Percentiles rank a stretch among this genome's conserved stretches.
These are phyloP conservation scores for Vavraia culicis DNA, from an alignment of 371 early-diverging fungal species.

Conservation along the genomic window DNA sequence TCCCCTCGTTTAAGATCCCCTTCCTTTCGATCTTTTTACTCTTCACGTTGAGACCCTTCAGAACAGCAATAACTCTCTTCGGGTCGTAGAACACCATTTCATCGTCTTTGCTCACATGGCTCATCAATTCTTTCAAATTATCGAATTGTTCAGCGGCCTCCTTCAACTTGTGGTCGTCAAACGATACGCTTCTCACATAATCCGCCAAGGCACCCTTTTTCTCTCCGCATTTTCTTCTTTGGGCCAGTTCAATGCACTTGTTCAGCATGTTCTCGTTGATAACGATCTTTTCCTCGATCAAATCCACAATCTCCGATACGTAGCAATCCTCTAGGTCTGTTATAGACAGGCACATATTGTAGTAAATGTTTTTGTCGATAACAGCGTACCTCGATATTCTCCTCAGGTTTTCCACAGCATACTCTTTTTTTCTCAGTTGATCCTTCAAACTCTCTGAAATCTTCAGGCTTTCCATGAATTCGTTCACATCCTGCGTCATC, in stretches of 20 bases:
- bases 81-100: no score
- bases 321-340: constrained; percentile 23
- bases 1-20: constrained; percentile 33
- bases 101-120: constrained; percentile 1
- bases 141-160: constrained; percentile 14
- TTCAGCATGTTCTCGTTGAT: constrained; percentile 26
- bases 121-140: constrained; percentile 7
- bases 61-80: no score
- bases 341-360: constrained; percentile 18
- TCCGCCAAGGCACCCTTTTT: constrained; percentile 1
- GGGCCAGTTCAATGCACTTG: constrained; percentile 5
- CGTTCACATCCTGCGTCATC: constrained; percentile 9
- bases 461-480: constrained; percentile 18
- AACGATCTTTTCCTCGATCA: constrained; percentile 11
- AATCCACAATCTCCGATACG: constrained; percentile 4
- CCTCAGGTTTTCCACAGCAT: constrained; percentile 21
- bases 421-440: constrained; percentile 23
- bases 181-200: not conserved
- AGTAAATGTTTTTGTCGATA: constrained; percentile 20
- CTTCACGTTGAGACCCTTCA: not conserved
- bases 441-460: constrained; percentile 18
- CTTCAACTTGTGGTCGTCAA: not conserved
- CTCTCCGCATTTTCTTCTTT: not conserved
- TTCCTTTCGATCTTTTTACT: constrained; percentile 7
- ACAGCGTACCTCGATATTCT: not conserved